Evolutionary conservation across 1,284 basidiomycete species (phyloP).

Genomic region (Tremellales sp.): DNA sequence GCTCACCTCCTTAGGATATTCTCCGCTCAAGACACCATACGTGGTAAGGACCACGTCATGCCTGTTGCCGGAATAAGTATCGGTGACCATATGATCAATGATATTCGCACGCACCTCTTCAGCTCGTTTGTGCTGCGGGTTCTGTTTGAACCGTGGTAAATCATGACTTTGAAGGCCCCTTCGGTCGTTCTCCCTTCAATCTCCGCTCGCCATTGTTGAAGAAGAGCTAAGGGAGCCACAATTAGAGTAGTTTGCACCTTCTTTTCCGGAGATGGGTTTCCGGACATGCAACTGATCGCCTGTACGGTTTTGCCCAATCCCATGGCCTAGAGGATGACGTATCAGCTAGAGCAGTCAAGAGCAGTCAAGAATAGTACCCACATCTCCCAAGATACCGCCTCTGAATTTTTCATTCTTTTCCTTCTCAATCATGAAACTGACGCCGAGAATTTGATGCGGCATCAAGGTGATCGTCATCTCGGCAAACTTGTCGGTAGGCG

Average conservation of each 20-base stretch:
- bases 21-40: constrained; percentile 34
- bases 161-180: constrained; percentile 28
- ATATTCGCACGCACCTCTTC: constrained; percentile 37
- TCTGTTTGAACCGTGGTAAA: constrained; percentile 44
- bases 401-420: constrained; percentile 31
- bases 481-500: constrained; percentile 21
- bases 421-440: constrained; percentile 47
- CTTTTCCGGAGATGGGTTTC: constrained; percentile 35
- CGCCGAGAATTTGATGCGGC: constrained; percentile 47
- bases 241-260: constrained; percentile 48
- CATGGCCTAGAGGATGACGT: constrained; percentile 18
- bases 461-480: constrained; percentile 36
- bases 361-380: background rate
- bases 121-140: constrained; percentile 27
- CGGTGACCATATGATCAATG: no score
- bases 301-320: constrained; percentile 50
- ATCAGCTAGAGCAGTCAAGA: background rate
- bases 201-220: constrained; percentile 49
- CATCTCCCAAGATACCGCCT: constrained; percentile 46
- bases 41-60: constrained; percentile 49
- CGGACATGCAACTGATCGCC: constrained; percentile 44
- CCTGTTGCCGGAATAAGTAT: no score
- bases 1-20: constrained; percentile 24
- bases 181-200: constrained; percentile 45
- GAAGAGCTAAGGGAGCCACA: constrained; percentile 48